Percentiles rank a stretch among this genome's conserved stretches.
phyloP scores from a whole-genome alignment of 2,329 filamentous ascomycete species.

The Cryphonectria naterciae region DNA sequence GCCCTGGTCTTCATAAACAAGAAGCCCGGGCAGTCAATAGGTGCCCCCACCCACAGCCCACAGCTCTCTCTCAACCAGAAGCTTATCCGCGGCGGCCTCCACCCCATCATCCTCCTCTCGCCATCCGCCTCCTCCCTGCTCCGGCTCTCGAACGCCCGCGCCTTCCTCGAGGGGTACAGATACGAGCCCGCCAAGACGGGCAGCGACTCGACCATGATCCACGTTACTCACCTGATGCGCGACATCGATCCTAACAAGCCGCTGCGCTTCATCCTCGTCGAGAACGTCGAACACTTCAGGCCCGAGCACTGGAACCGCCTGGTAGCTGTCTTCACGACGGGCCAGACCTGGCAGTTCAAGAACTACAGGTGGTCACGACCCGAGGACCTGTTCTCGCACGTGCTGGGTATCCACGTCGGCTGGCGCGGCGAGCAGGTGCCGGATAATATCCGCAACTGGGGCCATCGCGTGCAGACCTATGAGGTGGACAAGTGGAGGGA shows the following conservation, averaged over 20 bases:
- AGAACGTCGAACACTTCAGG: constrained; percentile 92
- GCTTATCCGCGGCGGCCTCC: constrained; percentile 55
- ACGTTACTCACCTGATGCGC: constrained; percentile 79
- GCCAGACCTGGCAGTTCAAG: constrained; percentile 98
- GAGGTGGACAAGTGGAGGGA: constrained; percentile 77
- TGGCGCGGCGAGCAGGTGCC: constrained; percentile 86
- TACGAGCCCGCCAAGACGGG: constrained; percentile 79
- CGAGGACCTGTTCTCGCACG: constrained; percentile 85
- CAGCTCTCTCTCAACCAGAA: constrained; percentile 60
- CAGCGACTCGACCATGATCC: constrained; percentile 77
- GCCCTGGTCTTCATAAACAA: constrained; percentile 75
- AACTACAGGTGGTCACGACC: constrained; percentile 95
- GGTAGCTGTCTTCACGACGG: constrained; percentile 95
- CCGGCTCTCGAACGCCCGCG: constrained; percentile 93
- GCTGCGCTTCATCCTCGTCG: constrained; percentile 93
- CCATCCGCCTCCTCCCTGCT: constrained; percentile 93
- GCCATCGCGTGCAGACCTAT: constrained; percentile 77
- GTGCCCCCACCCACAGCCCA: constrained; percentile 41
- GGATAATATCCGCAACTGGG: constrained; percentile 79
- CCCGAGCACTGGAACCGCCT: constrained; percentile 97
- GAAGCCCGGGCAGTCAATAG: constrained; percentile 49
- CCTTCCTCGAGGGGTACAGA: constrained; percentile 84
- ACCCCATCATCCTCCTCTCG: constrained; percentile 96
- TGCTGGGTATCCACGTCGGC: constrained; percentile 85
- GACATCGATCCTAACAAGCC: constrained; percentile 71